A percentile compares a stretch with the other conserved stretches of the same genome.
These are phyloP conservation scores for Clitoria ternatea DNA, from an alignment of 306 rosid species.

Conservation along the genomic window DNA sequence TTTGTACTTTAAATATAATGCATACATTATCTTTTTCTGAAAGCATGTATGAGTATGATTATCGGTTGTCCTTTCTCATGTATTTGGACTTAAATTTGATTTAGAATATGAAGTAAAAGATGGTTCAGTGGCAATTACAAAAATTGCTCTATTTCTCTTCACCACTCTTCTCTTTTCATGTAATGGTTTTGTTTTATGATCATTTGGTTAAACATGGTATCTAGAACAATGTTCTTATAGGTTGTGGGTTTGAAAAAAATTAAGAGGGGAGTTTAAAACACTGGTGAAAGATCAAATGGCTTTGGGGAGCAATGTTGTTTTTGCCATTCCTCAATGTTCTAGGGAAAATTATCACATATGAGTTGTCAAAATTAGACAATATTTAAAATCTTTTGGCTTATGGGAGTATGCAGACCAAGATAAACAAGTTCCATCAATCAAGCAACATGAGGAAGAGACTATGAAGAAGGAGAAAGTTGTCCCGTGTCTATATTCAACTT, in stretches of 20 bases:
- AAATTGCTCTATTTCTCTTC: no score
- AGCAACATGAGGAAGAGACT: neutral
- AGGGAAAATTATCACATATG: neutral
- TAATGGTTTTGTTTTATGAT: no score
- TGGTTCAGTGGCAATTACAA: no score
- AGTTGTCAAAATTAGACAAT: neutral
- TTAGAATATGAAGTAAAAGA: no score
- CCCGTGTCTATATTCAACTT: neutral
- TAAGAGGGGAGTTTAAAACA: neutral
- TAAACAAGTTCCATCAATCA: neutral
- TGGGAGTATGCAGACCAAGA: neutral
- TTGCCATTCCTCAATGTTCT: neutral
- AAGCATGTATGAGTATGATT: no score
- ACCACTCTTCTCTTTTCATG: no score
- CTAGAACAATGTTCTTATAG: neutral
- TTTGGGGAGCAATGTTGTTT: no score
- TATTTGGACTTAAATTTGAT: no score
- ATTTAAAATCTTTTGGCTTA: neutral
- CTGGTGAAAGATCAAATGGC: neutral
- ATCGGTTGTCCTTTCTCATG: no score
- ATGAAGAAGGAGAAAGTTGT: neutral
- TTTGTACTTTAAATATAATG: no score
- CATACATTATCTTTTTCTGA: no score
- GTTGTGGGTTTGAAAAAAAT: neutral
- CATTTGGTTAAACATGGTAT: neutral